phyloP scores from a whole-genome alignment of 2,329 filamentous ascomycete genomes.

The Phialemonium atrogriseum region DNA sequence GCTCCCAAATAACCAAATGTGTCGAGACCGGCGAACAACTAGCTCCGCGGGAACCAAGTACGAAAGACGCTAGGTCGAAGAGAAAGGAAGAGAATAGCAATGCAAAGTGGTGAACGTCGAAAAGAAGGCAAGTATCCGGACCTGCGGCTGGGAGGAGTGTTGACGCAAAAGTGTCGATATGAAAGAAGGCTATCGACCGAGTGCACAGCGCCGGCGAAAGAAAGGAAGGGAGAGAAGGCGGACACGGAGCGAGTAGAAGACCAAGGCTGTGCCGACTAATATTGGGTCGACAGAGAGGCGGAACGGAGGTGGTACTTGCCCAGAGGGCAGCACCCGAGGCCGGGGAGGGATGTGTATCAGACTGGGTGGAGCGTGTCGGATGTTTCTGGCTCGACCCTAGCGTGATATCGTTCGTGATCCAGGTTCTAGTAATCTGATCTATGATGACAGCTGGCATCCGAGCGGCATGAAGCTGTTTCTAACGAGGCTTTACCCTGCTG shows the following conservation, averaged over 20 bases:
- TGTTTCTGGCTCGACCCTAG: conserved; percentile 29
- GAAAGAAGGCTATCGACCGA: conserved; percentile 46
- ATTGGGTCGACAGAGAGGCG: conserved; percentile 14
- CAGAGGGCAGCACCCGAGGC: conserved; percentile 27
- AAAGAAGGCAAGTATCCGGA: conserved; percentile 41
- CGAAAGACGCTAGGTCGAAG: conserved; percentile 9
- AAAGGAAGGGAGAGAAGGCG: conserved; percentile 21
- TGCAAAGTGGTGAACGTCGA: conserved; percentile 18
- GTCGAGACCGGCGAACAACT: too few species aligned
- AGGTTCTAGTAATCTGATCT: conserved; percentile 42
- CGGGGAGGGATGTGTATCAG: conserved; percentile 31
- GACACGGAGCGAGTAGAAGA: conserved; percentile 16
- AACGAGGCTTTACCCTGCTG: too few species aligned
- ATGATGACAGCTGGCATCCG: conserved; percentile 46
- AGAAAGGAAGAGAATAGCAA: conserved; percentile 15
- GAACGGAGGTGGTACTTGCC: conserved; percentile 21
- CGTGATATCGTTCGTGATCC: conserved; percentile 36
- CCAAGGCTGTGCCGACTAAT: conserved; percentile 17
- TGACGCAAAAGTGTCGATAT: conserved; percentile 29
- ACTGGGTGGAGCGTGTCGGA: conserved; percentile 28
- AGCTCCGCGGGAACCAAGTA: conserved; percentile 10
- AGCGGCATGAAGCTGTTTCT: conserved; percentile 34
- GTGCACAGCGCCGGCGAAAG: conserved; percentile 35
- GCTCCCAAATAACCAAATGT: conserved; percentile 3
- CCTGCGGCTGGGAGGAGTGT: conserved; percentile 33